A percentile compares a stretch with the other conserved stretches of the same genome.
Evolutionary conservation across 495 filamentous ascomycete genomes (phyloP).

Genomic region (Penicillium goetzii): DNA sequence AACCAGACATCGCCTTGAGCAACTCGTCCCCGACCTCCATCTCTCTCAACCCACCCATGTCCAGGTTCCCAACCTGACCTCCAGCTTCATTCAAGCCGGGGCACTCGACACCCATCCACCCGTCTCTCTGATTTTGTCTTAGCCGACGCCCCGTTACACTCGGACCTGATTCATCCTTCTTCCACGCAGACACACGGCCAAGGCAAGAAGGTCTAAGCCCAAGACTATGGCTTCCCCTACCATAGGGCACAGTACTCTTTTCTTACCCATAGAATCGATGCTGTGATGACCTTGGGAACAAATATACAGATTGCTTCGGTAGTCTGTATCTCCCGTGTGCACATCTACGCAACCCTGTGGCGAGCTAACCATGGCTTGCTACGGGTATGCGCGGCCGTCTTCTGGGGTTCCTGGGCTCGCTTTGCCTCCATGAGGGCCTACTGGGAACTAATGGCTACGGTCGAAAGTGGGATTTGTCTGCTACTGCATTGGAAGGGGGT

Average conservation of each 20-base stretch:
- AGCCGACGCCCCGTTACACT: not conserved
- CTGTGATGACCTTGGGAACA: constrained; percentile 11
- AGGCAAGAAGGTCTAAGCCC: constrained; percentile 23
- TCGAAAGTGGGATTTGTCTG: constrained; percentile 31
- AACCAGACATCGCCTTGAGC: not conserved
- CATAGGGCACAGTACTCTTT: constrained; percentile 4
- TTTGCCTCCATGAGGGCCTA: constrained; percentile 49
- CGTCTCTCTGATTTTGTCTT: not conserved
- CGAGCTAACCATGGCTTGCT: constrained; percentile 27
- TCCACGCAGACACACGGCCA: constrained; percentile 35
- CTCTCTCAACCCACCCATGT: constrained; percentile 1
- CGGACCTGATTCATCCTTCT: constrained; percentile 10
- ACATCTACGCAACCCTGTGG: constrained; percentile 14
- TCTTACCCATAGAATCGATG: not conserved
- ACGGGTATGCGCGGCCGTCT: constrained; percentile 33
- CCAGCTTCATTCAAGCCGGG: not conserved
- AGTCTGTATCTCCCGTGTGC: constrained; percentile 2
- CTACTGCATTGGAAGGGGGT: constrained; percentile 7
- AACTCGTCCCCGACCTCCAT: not conserved
- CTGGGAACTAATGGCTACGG: constrained; percentile 55
- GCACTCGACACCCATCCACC: constrained; percentile 8
- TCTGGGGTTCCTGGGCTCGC: constrained; percentile 51
- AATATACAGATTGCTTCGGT: not conserved
- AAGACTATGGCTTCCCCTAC: constrained; percentile 14
- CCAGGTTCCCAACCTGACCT: constrained; percentile 1